These are phyloP conservation scores for Russula sp. DNA, from an alignment of 768 basidiomycete species.

Conservation along the genomic window DNA sequence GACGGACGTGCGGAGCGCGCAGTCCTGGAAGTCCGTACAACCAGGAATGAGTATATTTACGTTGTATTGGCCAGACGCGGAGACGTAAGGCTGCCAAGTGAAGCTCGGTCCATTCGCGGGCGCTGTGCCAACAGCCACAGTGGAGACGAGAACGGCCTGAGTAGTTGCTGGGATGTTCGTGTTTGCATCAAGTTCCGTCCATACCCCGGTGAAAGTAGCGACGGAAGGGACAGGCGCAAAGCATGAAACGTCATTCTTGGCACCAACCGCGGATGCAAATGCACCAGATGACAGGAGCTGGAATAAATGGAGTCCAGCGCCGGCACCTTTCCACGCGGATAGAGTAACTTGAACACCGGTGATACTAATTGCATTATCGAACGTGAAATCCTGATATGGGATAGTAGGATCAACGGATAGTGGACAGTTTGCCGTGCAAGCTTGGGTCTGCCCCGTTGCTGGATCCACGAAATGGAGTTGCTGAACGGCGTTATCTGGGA, in stretches of 20 bases:
- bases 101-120: slow-evolving; percentile 63
- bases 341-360: slow-evolving; percentile 89
- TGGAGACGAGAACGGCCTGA: slow-evolving; percentile 66
- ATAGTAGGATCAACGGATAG: slow-evolving; percentile 70
- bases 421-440: slow-evolving; percentile 76
- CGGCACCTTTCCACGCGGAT: slow-evolving; percentile 63
- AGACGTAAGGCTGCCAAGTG: slow-evolving; percentile 91
- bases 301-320: slow-evolving; percentile 83
- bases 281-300: slow-evolving; percentile 91
- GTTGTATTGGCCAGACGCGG: slow-evolving; percentile 79
- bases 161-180: slow-evolving; percentile 79
- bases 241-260: slow-evolving; percentile 62
- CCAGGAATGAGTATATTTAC: slow-evolving; percentile 85
- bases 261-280: slow-evolving; percentile 67
- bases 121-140: slow-evolving; percentile 57
- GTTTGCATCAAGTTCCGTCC: slow-evolving; percentile 56
- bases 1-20: slow-evolving; percentile 72
- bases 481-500: slow-evolving; percentile 84
- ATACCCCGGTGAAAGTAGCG: slow-evolving; percentile 58
- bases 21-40: slow-evolving; percentile 76
- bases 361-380: slow-evolving; percentile 51
- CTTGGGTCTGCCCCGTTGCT: slow-evolving; percentile 60
- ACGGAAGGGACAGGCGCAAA: slow-evolving; percentile 73
- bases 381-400: slow-evolving; percentile 92
- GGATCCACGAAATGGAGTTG: slow-evolving; percentile 76